Base-by-base conservation (phyloP, 495 filamentous ascomycete species). In the Podospora didyma region DNA sequence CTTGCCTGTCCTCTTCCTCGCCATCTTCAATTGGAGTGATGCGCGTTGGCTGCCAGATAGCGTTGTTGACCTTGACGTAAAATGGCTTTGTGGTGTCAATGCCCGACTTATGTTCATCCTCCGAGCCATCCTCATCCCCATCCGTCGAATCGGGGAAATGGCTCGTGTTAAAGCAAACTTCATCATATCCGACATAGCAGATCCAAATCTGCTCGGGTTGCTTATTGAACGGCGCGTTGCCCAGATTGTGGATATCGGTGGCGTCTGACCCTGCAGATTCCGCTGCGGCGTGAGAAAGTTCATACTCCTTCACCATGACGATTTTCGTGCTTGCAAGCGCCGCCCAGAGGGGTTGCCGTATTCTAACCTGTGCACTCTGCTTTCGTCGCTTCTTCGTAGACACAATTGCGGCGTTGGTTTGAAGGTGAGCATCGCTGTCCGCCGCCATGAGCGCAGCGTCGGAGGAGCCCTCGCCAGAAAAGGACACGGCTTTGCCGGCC, bases 241-340 rank as follows among this genome's bases (percentile, higher is more conserved):
- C 90, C 48, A 93, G 81, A 66, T 92, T 89, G 64, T 87, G 81
- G 48, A 82, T 85, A 65, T 93, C 89, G 51, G 85, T 90, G 57
- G 84, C 87, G 71, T 89, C 80, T 64, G 87, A 80, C 69, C 88
- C 81, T 51, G 79, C 75, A 57, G 88, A 86, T 77, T 96, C 77
- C 31, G 85, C 85, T 46, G 88, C 78, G 35, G 87, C 84, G 68
- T 90, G 86, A 53, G 88, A 89, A 71, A 92, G 83, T 66, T 96
- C 91, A 68, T 91, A 92, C 75, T 96, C 92, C 66, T 94, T 92
- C 65, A 92, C 84, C 65, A 96, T 87, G 45, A 92, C 92, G 62
- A 96, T 91, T 72, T 96, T 97, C 53, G 89, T 95, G 69, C 89
- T 94, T 24, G 92, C 92, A 57, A 96, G 82, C 11, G 92, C 92